phyloP scores from a whole-genome alignment of 768 basidiomycete genomes.

The Dentipellis sp. region DNA sequence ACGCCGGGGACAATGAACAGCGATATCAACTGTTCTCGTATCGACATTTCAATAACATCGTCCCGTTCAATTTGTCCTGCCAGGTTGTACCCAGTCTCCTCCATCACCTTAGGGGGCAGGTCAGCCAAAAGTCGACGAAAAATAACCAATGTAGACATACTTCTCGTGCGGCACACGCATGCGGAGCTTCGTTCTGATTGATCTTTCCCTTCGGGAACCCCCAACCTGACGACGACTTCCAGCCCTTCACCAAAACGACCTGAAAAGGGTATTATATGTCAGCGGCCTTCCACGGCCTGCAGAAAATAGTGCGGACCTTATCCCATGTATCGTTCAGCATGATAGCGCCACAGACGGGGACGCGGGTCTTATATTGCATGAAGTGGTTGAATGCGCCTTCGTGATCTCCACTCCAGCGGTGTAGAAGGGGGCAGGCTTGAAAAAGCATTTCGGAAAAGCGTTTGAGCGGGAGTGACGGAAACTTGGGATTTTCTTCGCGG shows the following conservation, averaged over 20 bases:
- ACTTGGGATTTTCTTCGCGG: slow-evolving; percentile 79
- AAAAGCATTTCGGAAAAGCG: slow-evolving; percentile 91
- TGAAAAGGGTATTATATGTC: slow-evolving; percentile 24
- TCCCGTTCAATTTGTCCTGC: slow-evolving; percentile 53
- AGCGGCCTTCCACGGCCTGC: slow-evolving; percentile 5
- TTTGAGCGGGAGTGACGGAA: slow-evolving; percentile 85
- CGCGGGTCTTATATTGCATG: slow-evolving; percentile 93
- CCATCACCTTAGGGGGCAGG: slow-evolving; percentile 57
- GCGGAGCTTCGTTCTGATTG: slow-evolving; percentile 82
- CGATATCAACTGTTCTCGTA: slow-evolving; percentile 86
- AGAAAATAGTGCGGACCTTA: slow-evolving; percentile 49
- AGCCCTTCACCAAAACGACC: slow-evolving; percentile 98
- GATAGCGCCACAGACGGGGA: slow-evolving; percentile 96
- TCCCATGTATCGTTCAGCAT: slow-evolving; percentile 89
- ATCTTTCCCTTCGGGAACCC: slow-evolving; percentile 99
- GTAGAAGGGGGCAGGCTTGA: slow-evolving; percentile 71
- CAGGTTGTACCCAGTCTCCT: slow-evolving; percentile 94
- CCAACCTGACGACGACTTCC: slow-evolving; percentile 96
- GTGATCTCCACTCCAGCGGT: slow-evolving; percentile 77
- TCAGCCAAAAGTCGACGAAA: slow-evolving; percentile 15
- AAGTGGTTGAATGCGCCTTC: slow-evolving; percentile 83
- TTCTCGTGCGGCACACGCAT: slow-evolving; percentile 85
- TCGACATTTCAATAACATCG: slow-evolving; percentile 75
- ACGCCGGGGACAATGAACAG: slow-evolving; percentile 86
- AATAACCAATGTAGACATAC: slow-evolving; percentile 31